Percentiles rank a stretch among this genome's conserved stretches.
phyloP scores from a whole-genome alignment of 75 land plant genomes.

The Chamaecyparis obtusa region DNA sequence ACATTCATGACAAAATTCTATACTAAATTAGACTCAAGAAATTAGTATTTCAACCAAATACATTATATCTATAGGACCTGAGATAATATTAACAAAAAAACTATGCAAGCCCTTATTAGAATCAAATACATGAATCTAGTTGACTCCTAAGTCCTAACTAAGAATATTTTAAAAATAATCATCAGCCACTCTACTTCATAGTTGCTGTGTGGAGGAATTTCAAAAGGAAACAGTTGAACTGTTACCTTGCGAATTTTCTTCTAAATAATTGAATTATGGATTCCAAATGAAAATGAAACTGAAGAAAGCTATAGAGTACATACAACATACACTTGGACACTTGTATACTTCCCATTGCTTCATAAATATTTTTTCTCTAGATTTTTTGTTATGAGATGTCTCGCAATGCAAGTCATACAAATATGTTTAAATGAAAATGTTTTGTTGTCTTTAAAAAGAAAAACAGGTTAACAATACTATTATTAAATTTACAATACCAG shows the following conservation, averaged over 20 bases:
- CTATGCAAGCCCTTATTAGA: not conserved
- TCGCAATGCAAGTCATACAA: not conserved
- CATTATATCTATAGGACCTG: not conserved
- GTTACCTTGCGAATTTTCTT: not conserved
- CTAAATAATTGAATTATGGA: not conserved
- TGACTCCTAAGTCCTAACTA: not conserved
- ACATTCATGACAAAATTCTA: not conserved
- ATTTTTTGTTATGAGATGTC: not conserved
- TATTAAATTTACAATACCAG: conserved; percentile 48
- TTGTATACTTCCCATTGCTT: not conserved
- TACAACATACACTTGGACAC: not conserved
- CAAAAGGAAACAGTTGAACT: not conserved
- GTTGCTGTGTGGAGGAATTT: not conserved
- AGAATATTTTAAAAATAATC: not conserved
- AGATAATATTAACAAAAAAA: not conserved
- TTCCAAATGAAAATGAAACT: not conserved
- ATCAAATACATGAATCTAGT: not conserved
- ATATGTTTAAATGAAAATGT: not conserved
- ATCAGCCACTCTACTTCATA: not conserved
- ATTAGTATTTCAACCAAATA: not conserved
- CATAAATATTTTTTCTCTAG: not conserved
- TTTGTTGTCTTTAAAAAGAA: not conserved
- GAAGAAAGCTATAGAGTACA: not conserved
- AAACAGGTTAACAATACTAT: not conserved
- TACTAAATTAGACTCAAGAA: not conserved